phyloP scores from a whole-genome alignment of 148 eudicot species.

The Rhododendron henanense region DNA sequence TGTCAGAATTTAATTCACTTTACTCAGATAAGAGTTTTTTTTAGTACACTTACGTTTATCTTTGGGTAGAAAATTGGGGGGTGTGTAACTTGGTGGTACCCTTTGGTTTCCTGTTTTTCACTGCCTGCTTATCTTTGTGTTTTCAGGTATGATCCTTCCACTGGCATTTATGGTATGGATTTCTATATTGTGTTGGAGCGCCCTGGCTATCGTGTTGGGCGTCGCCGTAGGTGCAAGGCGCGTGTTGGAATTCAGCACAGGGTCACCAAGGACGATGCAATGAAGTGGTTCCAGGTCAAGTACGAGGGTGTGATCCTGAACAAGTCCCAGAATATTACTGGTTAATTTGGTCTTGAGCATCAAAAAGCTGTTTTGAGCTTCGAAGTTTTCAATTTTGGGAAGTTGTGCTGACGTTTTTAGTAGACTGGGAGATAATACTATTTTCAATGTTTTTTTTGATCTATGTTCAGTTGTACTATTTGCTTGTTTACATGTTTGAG shows the following conservation, averaged over 20 bases:
- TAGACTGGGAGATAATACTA: background rate
- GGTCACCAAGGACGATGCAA: conserved; percentile 73
- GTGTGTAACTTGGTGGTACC: background rate
- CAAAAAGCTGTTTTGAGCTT: background rate
- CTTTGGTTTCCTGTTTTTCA: background rate
- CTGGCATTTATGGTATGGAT: conserved; percentile 82
- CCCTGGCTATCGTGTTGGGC: conserved; percentile 74
- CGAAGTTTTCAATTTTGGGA: background rate
- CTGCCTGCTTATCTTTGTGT: background rate
- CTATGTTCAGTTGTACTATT: background rate
- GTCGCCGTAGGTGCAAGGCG: conserved; percentile 75
- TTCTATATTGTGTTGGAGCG: conserved; percentile 68
- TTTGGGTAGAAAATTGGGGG: background rate
- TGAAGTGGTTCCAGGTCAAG: conserved; percentile 80
- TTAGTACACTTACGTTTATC: background rate
- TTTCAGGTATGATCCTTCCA: conserved; percentile 70
- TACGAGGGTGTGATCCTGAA: conserved; percentile 73
- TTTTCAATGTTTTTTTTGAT: background rate
- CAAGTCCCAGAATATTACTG: conserved; percentile 47
- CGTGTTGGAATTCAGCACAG: conserved; percentile 81
- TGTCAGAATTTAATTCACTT: background rate
- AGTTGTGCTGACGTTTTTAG: background rate
- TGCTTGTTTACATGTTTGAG: background rate
- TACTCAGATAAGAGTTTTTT: background rate
- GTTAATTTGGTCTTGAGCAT: conserved; percentile 9